Conservation (phyloP, 2,329 filamentous ascomycete genomes). For the Pseudogymnoascus sp. region DNA sequence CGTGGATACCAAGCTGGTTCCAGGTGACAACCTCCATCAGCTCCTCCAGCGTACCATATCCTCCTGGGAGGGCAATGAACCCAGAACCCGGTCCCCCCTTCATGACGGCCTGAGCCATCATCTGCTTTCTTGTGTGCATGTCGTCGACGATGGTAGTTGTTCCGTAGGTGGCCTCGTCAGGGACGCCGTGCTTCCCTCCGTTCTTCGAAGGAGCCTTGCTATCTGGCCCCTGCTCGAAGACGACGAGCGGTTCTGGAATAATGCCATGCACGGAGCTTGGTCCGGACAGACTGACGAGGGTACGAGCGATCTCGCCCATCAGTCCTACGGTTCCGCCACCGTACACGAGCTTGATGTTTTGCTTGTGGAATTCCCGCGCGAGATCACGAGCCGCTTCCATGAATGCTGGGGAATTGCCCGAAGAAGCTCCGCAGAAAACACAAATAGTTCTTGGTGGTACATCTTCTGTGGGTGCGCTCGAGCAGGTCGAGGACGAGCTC, state of each 20-base stretch:
- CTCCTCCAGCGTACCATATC: slow-evolving; percentile 94
- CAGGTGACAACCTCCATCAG: slow-evolving; percentile 86
- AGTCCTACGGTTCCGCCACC: slow-evolving; percentile 90
- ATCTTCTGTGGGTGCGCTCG: not conserved
- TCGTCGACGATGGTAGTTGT: slow-evolving; percentile 82
- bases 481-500: not conserved
- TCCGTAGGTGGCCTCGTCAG: slow-evolving; percentile 62
- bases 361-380: slow-evolving; percentile 64
- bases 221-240: slow-evolving; percentile 63
- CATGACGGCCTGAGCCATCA: slow-evolving; percentile 87
- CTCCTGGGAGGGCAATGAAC: slow-evolving; percentile 82
- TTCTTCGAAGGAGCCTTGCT: slow-evolving; percentile 41
- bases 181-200: slow-evolving; percentile 29
- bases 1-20: slow-evolving; percentile 95
- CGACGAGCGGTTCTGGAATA: slow-evolving; percentile 79
- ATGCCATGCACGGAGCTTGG: slow-evolving; percentile 83
- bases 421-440: slow-evolving; percentile 85
- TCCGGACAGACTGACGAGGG: slow-evolving; percentile 75
- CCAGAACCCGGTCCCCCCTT: slow-evolving; percentile 74
- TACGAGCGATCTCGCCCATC: slow-evolving; percentile 83
- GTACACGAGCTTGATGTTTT: slow-evolving; percentile 81
- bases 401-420: slow-evolving; percentile 67
- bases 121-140: slow-evolving; percentile 92
- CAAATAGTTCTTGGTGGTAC: slow-evolving; percentile 48
- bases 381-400: slow-evolving; percentile 72